Base-by-base conservation (phyloP, 2,329 filamentous ascomycete genomes). In the Aspergillus thermomutatus region DNA sequence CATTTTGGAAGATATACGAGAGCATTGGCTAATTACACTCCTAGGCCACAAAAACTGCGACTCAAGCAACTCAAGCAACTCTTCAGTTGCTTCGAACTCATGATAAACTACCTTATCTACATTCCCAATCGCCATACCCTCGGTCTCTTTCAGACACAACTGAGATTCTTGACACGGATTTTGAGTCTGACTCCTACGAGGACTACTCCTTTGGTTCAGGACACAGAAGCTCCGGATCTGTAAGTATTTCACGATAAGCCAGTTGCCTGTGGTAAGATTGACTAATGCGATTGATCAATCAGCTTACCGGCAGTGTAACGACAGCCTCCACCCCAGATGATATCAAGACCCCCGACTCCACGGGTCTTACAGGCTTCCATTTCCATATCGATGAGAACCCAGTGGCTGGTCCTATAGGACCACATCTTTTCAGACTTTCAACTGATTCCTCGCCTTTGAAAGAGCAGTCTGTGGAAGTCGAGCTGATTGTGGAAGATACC, bases 291-390 rank as follows among this genome's bases (percentile, higher is more conserved):
- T 6, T 11, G 21, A 41, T n/a, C n/a, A 2, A 7, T 40, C 69
- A 92, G 89, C 82, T 84, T 60, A 83, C 89, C 67, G 85, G 85
- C 58, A 95, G 91, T 78, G 86, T 92, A 69, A 93, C 91, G 3
- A 96, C 92, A 2, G 80, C 94, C 40, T 96, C 92, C 6, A 93
- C 91, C 1, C 92, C 89, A 67, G 91, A 95, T 68, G 92, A 96
- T 71, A 82, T 87, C 3, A 85, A 85, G 28, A 96, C 92, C 26
- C 92, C 92, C 19, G 83, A 85, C 60, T 88, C 88, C 48, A 81
- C 81, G 63, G 80, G 83, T 61, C 82, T 84, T 59, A 81, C 81
- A 60, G 79, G 80, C 27, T 90, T 87, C 66, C 80, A 85, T 51
- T 82, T 87, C 62, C 82, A 86, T 47, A 77, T 83, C 58, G 81